Percentiles rank a stretch among this genome's conserved stretches.
phyloP scores from a whole-genome alignment of 106 monocot species.

The Platanthera zijinensis region DNA sequence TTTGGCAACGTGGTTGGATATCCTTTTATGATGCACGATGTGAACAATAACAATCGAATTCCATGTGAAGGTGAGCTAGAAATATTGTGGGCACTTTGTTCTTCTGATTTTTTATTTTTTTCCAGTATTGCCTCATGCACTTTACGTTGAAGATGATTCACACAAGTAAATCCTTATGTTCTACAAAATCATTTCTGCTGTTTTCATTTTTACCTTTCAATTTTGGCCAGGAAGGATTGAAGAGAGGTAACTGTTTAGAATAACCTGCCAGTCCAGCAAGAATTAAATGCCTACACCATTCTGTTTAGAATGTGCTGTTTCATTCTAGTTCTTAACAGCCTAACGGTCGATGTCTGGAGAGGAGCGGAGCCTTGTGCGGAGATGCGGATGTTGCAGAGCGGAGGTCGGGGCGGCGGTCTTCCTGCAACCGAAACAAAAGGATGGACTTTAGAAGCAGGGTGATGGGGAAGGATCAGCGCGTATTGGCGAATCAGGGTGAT shows the following conservation, averaged over 20 bases:
- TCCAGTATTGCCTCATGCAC: background rate
- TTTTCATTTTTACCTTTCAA: background rate
- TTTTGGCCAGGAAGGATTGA: background rate
- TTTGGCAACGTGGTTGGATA: slow-evolving; percentile 18
- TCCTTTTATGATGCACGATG: slow-evolving; percentile 28
- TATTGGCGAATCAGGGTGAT: no score
- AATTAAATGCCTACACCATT: background rate
- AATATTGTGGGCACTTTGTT: background rate
- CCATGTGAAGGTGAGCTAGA: slow-evolving; percentile 37
- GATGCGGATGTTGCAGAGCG: no score
- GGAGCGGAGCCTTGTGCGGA: no score
- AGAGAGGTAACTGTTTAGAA: background rate
- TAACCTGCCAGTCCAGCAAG: background rate
- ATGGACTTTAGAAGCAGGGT: no score
- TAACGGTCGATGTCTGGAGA: background rate
- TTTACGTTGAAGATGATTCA: background rate
- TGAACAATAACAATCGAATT: slow-evolving; percentile 25
- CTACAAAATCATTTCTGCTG: background rate
- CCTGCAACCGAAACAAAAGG: no score
- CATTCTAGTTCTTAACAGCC: background rate
- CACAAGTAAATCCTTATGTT: background rate
- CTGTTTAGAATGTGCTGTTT: background rate
- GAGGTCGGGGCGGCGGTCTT: no score
- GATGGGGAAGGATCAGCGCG: no score
- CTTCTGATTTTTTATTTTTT: background rate